Evolutionary conservation across 257 asterid species (phyloP), one percentile per base, ranked within the genome.

Genomic region (Datura wrightii): DNA sequence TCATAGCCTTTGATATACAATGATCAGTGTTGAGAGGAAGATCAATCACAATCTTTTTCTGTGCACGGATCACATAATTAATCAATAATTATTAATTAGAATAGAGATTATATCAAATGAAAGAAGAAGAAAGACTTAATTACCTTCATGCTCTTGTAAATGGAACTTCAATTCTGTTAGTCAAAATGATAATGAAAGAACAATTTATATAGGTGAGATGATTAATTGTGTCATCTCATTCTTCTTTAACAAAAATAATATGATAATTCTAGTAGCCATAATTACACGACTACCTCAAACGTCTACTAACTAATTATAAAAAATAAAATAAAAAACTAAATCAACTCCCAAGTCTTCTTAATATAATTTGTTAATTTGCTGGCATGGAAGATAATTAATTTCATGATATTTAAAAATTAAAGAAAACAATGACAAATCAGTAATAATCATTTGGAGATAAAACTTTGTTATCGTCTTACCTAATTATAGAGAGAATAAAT

Each of bases 1-100:
- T 59, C 89, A 85, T 85, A 81, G 88, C 88, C 41, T 66, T 87
- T 50, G 90, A 79, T 83, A 83, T 67, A 54, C 85, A 66, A 18
- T 16, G 42, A 18, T 82, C 88, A 44, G 42, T 79, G 54, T 19
- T 11, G 9, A 82, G 10, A 59, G 78, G 65, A 2, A 83, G 50
- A 54, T 71, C 24, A 34, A 82, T 79, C 5, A 83, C 88, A 79
- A 82, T 82, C 71, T 81, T 83, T 87, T 87, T 67, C 86, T 84
- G 71, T 82, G 10, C 14, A 24, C 1, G 31, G 31, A 13, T n/a
- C 0, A 44, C 76, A 65, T 34, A 65, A 67, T 19, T 2, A n/a
- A 46, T 72, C 8, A 46, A 10, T 19, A 19, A n/a, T 72, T 9
- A 46, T n/a, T 19, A 19, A n/a, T 72, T 19, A 44, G 19, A 24